Percentiles rank a stretch among this genome's conserved stretches.
phyloP scores from a whole-genome alignment of 129 eudicot species.

The Apium graveolens region DNA sequence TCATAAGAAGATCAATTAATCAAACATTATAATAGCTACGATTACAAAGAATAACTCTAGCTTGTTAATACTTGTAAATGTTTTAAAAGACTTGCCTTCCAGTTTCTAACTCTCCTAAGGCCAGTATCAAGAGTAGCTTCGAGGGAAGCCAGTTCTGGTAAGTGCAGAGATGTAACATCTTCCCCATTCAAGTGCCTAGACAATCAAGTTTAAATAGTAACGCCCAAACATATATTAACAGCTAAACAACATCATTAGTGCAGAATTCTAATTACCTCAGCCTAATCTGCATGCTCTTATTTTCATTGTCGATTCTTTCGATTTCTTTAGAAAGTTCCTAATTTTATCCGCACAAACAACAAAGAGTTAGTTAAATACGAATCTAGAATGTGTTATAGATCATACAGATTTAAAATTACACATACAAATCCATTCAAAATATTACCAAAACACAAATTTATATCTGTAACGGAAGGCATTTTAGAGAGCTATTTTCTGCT shows the following conservation, averaged over 20 bases:
- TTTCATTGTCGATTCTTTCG: constrained; percentile 78
- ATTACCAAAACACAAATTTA: not conserved
- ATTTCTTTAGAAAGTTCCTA: constrained; percentile 82
- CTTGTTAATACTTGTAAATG: not conserved
- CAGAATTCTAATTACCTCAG: constrained; percentile 41
- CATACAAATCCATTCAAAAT: not conserved
- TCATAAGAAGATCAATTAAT: not conserved
- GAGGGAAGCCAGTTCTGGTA: constrained; percentile 52
- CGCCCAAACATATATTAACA: not conserved
- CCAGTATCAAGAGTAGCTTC: constrained; percentile 84
- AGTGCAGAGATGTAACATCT: constrained; percentile 61
- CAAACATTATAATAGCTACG: not conserved
- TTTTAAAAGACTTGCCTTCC: constrained; percentile 36
- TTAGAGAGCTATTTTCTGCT: not conserved
- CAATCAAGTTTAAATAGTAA: not conserved
- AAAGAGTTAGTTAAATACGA: not conserved
- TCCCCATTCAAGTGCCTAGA: constrained; percentile 87
- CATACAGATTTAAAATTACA: not conserved
- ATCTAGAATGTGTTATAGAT: not conserved
- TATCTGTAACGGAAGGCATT: not conserved
- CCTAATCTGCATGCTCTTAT: constrained; percentile 80
- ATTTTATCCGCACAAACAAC: not conserved
- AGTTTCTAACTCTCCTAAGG: constrained; percentile 42
- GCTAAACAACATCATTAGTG: not conserved
- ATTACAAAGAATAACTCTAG: not conserved